Base-by-base conservation (phyloP, 805 yeast genomes). In the Metschnikowia similis region DNA sequence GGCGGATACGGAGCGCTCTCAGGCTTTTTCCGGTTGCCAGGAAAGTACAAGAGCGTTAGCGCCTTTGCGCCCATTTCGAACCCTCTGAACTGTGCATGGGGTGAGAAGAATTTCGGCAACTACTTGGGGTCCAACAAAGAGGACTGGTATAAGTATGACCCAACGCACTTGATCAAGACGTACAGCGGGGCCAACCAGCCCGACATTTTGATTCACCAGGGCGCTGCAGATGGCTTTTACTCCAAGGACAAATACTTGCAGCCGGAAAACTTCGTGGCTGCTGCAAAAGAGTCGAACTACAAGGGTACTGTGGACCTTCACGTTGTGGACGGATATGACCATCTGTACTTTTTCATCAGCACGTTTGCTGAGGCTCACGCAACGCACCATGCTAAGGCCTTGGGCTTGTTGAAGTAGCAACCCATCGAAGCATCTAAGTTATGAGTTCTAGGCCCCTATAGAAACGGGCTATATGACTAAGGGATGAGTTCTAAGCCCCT, bases 1-100 rank as follows among this genome's bases (percentile, higher is more conserved):
- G 99, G 99, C 45, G 99, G 99, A 0, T 89, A 80, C 65, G 99
- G 98, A 50, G 96, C 99, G 0, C 69, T 92, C 52, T 71, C 85
- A 52, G 77, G 80, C 13, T 79, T 75, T 56, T 69, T 92, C 52
- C 80, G 76, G 54, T 82, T 86, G 65, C 88, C 91, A 0, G 85
- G 83, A 1, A 74, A 73, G 59, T 92, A 86, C 74, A 80, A 80
- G 64, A 83, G 94, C 1, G 91, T 87, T 38, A 81, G 89, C 51
- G 97, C 97, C 0, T 92, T 92, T 71, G 81, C 97, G 0, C 98
- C 99, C 47, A 88, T 94, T 56, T 70, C 82, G 27, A 87, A 90
- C 69, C 98, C 98, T 6, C 68, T 77, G 48, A 71, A 74, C 45
- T 81, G 84, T 55, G 86, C 84, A 36, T 92, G 98, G 98, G 98